Percentiles rank a stretch among this genome's conserved stretches.
phyloP scores from a whole-genome alignment of 2,329 filamentous ascomycete species.

The Fusarium odoratissimum region DNA sequence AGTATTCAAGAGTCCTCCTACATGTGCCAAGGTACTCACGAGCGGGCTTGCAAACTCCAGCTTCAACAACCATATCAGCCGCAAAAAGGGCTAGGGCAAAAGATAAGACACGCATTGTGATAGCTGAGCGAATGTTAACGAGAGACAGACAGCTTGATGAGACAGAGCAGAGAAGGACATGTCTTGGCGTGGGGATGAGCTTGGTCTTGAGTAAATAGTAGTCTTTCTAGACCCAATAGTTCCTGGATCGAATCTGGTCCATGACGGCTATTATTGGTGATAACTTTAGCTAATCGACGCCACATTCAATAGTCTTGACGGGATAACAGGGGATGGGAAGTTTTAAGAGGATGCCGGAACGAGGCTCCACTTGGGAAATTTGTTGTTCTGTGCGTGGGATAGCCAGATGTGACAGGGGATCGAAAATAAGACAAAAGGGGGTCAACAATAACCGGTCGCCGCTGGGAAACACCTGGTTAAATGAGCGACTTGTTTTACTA shows the following conservation, averaged over 20 bases:
- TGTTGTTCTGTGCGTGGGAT: background rate
- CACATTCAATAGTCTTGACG: background rate
- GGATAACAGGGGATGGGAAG: background rate
- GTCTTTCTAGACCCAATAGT: background rate
- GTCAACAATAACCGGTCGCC: no score
- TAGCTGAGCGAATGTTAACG: background rate
- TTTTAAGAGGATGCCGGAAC: background rate
- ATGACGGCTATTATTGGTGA: background rate
- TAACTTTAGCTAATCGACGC: background rate
- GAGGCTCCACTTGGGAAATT: background rate
- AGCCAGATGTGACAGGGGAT: no score
- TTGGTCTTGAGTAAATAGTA: background rate
- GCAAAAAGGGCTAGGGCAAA: background rate
- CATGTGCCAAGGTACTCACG: background rate
- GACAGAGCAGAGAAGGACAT: background rate
- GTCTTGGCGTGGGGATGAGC: background rate
- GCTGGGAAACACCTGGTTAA: no score
- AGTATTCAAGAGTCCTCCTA: fast-evolving
- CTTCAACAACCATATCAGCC: background rate
- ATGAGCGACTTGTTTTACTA: no score
- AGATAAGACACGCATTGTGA: background rate
- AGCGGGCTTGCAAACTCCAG: constrained; percentile 7
- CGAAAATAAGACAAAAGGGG: no score
- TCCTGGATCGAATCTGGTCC: background rate
- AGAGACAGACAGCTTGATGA: constrained; percentile 1